Percentiles rank a stretch among this genome's conserved stretches.
These are phyloP conservation scores for Rubia yunnanensis DNA, from an alignment of 257 asterid genomes.

Conservation along the genomic window DNA sequence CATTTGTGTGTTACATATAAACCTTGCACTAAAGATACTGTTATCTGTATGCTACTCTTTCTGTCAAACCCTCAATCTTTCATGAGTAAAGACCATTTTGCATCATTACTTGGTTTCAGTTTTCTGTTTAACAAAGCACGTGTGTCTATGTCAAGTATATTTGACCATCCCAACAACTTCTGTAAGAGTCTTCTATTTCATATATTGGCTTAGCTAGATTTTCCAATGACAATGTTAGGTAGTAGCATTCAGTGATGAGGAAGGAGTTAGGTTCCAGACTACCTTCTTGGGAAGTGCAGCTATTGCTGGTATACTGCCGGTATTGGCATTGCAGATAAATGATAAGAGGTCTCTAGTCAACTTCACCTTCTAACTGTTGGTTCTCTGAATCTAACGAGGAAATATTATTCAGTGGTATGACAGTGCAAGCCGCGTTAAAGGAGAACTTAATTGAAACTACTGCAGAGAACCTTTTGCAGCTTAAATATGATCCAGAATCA, in stretches of 20 bases:
- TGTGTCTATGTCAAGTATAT: neutral
- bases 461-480: conserved; percentile 70
- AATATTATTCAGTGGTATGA: conserved; percentile 71
- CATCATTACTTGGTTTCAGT: neutral
- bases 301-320: conserved; percentile 85
- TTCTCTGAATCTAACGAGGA: conserved; percentile 24
- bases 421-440: conserved; percentile 85
- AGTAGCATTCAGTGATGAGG: conserved; percentile 96
- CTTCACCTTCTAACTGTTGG: conserved; percentile 4
- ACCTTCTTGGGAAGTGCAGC: conserved; percentile 99
- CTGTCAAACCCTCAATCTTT: neutral
- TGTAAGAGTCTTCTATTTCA: neutral
- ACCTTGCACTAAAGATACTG: neutral
- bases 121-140: neutral
- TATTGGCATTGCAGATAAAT: conserved; percentile 50
- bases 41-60: neutral
- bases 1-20: neutral
- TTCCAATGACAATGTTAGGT: conserved; percentile 36
- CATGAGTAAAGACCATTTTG: neutral
- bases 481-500: conserved; percentile 73
- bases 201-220: neutral
- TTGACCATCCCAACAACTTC: neutral
- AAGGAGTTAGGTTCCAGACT: conserved; percentile 95
- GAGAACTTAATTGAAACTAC: conserved; percentile 52
- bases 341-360: conserved; percentile 66